These are phyloP conservation scores for Yamadazyma phyllophila DNA, from an alignment of 805 yeast genomes.

Conservation along the genomic window DNA sequence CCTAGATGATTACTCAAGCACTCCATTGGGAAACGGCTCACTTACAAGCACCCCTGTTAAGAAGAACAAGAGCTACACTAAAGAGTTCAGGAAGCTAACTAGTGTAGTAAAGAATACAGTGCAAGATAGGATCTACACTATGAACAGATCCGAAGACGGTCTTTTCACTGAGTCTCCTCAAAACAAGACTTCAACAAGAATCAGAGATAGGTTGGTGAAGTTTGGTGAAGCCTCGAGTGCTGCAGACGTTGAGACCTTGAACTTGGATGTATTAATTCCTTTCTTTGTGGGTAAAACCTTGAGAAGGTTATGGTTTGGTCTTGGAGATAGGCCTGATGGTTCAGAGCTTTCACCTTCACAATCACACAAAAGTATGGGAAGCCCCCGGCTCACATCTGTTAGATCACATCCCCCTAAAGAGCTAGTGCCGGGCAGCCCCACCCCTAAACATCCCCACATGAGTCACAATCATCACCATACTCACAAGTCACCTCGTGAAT, in stretches of 20 bases:
- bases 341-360: background rate
- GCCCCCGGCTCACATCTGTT: background rate
- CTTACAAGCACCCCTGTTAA: conserved; percentile 13
- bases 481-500: conserved; percentile 5
- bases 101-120: conserved; percentile 72
- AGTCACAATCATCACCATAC: conserved; percentile 12
- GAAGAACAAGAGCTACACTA: conserved; percentile 34
- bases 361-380: background rate
- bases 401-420: background rate
- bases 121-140: conserved; percentile 49
- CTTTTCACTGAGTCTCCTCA: conserved; percentile 12
- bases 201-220: conserved; percentile 34
- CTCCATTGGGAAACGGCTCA: background rate
- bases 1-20: background rate
- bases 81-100: conserved; percentile 50
- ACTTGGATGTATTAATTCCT: conserved; percentile 33
- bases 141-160: conserved; percentile 18
- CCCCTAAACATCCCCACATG: background rate
- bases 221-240: conserved; percentile 35
- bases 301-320: conserved; percentile 32
- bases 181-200: conserved; percentile 17
- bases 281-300: conserved; percentile 34
- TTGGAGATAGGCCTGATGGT: conserved; percentile 5
- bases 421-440: background rate
- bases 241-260: conserved; percentile 40